Percentiles rank a stretch among this genome's conserved stretches.
Conservation (phyloP, 2,329 filamentous ascomycete species). For the Diaporthe vaccinii region DNA sequence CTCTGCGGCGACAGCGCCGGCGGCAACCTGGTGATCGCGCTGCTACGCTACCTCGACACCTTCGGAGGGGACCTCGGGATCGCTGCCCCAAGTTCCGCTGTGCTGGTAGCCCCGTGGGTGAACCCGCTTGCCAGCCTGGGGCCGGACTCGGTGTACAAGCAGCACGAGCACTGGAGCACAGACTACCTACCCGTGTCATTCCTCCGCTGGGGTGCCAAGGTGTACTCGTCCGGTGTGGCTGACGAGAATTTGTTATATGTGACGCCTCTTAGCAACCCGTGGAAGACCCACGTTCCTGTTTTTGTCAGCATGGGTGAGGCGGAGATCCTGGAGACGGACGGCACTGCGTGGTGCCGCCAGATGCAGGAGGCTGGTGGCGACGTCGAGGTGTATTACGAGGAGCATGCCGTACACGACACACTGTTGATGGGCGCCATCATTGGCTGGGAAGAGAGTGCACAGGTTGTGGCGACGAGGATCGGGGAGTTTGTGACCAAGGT, state of each 20-base stretch:
- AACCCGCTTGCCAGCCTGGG: conserved; percentile 36
- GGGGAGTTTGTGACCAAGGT: conserved; percentile 43
- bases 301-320: conserved; percentile 4
- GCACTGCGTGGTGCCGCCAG: not conserved
- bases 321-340: conserved; percentile 1
- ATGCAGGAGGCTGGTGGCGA: conserved; percentile 11
- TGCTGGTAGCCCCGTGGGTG: conserved; percentile 50
- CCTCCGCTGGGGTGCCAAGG: conserved; percentile 54
- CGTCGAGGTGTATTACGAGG: conserved; percentile 56
- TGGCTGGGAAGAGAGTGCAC: conserved; percentile 55
- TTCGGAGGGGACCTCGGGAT: conserved; percentile 51
- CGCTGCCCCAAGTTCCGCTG: conserved; percentile 52
- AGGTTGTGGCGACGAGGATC: conserved; percentile 43
- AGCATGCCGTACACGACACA: conserved; percentile 60
- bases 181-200: conserved; percentile 57
- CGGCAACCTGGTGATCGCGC: conserved; percentile 55
- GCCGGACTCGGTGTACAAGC: conserved; percentile 43
- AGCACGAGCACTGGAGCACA: conserved; percentile 41
- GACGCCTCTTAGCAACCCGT: not conserved
- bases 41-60: conserved; percentile 60
- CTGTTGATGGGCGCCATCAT: conserved; percentile 54
- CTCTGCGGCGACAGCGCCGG: conserved; percentile 62
- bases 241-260: not conserved
- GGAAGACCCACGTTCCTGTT: not conserved
- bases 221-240: conserved; percentile 44